A percentile compares a stretch with the other conserved stretches of the same genome.
Conservation (phyloP, 306 rosid species). For the Ceratonia siliqua region DNA sequence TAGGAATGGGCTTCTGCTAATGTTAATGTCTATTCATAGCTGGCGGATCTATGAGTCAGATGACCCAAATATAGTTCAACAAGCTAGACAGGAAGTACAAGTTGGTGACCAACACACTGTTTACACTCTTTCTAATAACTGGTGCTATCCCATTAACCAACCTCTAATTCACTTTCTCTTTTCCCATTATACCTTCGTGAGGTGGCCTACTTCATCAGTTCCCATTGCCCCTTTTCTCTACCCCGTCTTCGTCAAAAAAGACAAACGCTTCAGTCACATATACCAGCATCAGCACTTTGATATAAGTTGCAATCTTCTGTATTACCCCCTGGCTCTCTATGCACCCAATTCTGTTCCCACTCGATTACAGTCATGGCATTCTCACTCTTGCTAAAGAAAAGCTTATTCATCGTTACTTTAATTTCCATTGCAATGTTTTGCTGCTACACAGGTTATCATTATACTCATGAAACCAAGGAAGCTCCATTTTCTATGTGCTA, state of each 20-base stretch:
- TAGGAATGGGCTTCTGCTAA: neutral
- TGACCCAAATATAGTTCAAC: neutral
- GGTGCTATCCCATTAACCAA: conserved; percentile 38
- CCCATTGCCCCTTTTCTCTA: neutral
- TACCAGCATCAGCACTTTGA: conserved; percentile 18
- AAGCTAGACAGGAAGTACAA: conserved; percentile 27
- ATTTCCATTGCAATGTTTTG: conserved; percentile 31
- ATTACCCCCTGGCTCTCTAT: neutral
- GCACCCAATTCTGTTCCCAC: conserved; percentile 18
- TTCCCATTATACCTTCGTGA: conserved; percentile 30
- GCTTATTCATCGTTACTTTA: conserved; percentile 16
- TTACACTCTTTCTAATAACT: conserved; percentile 24
- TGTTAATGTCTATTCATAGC: neutral
- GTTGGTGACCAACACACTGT: conserved; percentile 47
- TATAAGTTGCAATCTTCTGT: conserved; percentile 17
- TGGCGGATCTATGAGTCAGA: neutral
- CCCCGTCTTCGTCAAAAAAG: conserved; percentile 23
- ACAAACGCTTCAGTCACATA: neutral
- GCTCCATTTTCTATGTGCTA: neutral
- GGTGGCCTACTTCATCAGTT: conserved; percentile 36
- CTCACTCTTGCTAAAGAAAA: conserved; percentile 20
- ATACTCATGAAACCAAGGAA: neutral
- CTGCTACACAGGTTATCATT: conserved; percentile 47
- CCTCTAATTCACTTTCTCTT: conserved; percentile 24
- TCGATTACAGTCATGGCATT: conserved; percentile 40